These are phyloP conservation scores for Gardenia jasminoides DNA, from an alignment of 257 asterid species.

Conservation along the genomic window DNA sequence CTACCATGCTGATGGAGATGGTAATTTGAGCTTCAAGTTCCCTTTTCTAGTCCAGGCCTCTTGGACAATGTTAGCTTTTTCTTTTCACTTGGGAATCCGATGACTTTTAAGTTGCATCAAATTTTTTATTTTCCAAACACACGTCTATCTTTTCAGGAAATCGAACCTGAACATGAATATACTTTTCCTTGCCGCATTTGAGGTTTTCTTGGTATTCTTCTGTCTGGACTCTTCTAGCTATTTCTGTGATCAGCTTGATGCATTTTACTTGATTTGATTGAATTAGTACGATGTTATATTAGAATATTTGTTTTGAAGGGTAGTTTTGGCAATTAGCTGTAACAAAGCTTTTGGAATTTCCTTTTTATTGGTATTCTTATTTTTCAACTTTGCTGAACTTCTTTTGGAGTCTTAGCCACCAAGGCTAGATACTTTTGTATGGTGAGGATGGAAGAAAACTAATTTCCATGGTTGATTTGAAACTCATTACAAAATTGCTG, in stretches of 20 bases:
- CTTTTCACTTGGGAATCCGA: background rate
- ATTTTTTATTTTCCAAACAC: background rate
- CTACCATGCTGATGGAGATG: background rate
- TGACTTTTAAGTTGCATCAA: no score
- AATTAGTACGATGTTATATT: background rate
- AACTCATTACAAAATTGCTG: background rate
- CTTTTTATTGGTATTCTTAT: background rate
- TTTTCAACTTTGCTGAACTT: background rate
- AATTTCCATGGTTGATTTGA: background rate
- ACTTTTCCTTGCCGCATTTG: background rate
- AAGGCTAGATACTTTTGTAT: background rate
- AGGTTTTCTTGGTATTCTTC: background rate
- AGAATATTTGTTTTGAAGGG: background rate
- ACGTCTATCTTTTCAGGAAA: background rate
- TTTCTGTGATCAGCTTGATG: background rate
- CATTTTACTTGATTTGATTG: background rate
- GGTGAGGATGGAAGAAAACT: background rate
- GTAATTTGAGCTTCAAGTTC: no score
- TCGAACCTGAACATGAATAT: background rate
- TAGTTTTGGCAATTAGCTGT: background rate
- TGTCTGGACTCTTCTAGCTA: background rate
- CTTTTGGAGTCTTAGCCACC: background rate
- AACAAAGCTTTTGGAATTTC: background rate
- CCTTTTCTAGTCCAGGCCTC: background rate
- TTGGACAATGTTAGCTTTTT: background rate